Percentiles rank a stretch among this genome's conserved stretches.
These are phyloP conservation scores for Emiliania huxleyi DNA, from an alignment of 78 protist species.

Conservation along the genomic window DNA sequence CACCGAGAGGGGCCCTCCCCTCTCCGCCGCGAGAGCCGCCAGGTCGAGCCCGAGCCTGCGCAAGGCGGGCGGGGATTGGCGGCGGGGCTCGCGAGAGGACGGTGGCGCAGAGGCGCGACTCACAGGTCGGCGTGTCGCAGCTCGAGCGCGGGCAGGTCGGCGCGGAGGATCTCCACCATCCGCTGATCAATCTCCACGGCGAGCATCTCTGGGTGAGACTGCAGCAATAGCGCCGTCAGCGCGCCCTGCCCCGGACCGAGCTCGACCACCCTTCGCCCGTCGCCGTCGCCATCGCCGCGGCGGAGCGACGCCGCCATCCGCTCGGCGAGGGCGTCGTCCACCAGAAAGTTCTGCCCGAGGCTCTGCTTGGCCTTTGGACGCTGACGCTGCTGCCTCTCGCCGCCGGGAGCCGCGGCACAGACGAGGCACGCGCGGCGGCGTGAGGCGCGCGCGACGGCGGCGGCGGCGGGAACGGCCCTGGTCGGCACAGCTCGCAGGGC, in stretches of 20 bases:
- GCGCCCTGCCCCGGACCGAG: conserved; percentile 53
- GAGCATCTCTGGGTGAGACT: background rate
- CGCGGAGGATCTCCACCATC: background rate
- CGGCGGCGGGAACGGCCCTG: too few relatives aligned
- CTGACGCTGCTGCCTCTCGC: background rate
- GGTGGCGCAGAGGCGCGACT: too few relatives aligned
- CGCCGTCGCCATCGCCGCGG: background rate
- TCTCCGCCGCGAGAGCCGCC: background rate
- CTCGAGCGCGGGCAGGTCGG: background rate
- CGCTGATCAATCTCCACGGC: conserved; percentile 40
- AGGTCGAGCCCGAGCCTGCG: background rate
- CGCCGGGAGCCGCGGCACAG: background rate
- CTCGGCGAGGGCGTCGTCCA: background rate
- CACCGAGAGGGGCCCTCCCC: background rate
- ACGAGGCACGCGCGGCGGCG: too few relatives aligned
- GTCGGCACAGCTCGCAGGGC: too few relatives aligned
- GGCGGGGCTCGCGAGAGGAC: background rate
- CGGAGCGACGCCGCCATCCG: background rate
- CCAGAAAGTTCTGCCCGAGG: conserved; percentile 41
- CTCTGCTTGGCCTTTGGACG: conserved; percentile 28
- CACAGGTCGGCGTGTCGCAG: background rate
- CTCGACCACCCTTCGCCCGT: background rate
- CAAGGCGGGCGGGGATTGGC: background rate
- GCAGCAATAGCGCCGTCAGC: background rate
- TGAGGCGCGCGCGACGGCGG: too few relatives aligned